Evolutionary conservation across 306 rosid species (phyloP).

Genomic region (Lathyrus aphaca): DNA sequence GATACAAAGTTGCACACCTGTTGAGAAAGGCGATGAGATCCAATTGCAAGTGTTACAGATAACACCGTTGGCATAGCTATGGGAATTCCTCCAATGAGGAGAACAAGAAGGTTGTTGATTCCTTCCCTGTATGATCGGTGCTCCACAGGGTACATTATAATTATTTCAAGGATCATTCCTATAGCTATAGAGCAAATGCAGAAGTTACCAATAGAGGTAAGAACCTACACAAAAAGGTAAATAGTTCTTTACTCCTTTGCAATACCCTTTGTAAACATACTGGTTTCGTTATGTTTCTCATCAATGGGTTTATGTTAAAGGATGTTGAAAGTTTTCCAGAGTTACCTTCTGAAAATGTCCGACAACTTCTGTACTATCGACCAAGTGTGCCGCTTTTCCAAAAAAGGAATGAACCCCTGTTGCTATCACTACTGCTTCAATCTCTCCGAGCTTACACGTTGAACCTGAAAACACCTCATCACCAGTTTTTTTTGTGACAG

Average conservation of each 20-base stretch:
- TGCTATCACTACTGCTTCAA: conserved; percentile 88
- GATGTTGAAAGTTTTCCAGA: conserved; percentile 4
- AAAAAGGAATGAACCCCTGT: conserved; percentile 82
- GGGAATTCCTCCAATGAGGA: conserved; percentile 91
- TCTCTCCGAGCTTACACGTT: conserved; percentile 88
- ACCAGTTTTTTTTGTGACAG: conserved; percentile 79
- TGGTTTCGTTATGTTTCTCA: conserved; percentile 10
- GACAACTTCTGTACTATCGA: conserved; percentile 67
- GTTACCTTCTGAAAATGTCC: conserved; percentile 87
- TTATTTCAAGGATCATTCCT: conserved; percentile 86
- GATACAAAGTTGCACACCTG: conserved; percentile 63
- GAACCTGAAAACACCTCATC: conserved; percentile 84
- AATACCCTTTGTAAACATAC: not conserved
- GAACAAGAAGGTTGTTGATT: conserved; percentile 92
- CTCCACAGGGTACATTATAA: conserved; percentile 83
- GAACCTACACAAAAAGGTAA: conserved; percentile 61
- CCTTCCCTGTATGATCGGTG: conserved; percentile 81
- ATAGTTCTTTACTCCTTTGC: conserved; percentile 28
- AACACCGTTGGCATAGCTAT: conserved; percentile 97
- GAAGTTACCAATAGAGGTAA: conserved; percentile 84
- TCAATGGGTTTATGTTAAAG: conserved; percentile 11
- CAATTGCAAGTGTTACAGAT: conserved; percentile 90
- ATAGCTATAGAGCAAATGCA: conserved; percentile 90
- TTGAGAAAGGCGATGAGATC: conserved; percentile 87
- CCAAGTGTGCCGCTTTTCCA: conserved; percentile 85